Percentiles rank a stretch among this genome's conserved stretches.
Conservation (phyloP, 2,329 filamentous ascomycete species). For the Colletotrichum nymphaeae region DNA sequence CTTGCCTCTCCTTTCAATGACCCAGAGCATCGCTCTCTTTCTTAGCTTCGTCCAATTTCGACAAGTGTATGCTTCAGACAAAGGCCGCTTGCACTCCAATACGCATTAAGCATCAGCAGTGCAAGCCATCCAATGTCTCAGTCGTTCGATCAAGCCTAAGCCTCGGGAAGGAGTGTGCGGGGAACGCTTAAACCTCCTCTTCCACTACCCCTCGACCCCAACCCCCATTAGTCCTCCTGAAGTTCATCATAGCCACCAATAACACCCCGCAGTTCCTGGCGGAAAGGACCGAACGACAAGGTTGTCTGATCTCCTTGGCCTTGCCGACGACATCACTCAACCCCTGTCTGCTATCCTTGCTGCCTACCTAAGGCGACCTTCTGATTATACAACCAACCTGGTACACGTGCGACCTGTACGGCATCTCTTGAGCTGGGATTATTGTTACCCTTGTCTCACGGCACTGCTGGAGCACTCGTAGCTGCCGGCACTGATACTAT, state of each 20-base stretch:
- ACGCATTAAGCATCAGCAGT: constrained; percentile 4
- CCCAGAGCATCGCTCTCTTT: too few species aligned
- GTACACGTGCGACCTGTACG: constrained; percentile 8
- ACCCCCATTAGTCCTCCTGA: neutral
- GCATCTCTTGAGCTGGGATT: constrained; percentile 5
- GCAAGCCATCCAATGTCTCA: constrained; percentile 13
- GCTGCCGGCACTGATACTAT: neutral
- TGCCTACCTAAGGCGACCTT: neutral
- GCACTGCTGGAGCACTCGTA: neutral
- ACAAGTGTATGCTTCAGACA: neutral
- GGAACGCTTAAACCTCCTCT: constrained; percentile 17
- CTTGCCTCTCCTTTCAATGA: neutral
- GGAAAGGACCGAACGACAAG: constrained; percentile 30
- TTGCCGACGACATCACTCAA: constrained; percentile 27
- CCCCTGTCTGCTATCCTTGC: constrained; percentile 19
- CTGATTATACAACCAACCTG: neutral
- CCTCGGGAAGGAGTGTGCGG: constrained; percentile 27
- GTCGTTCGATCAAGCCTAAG: constrained; percentile 26
- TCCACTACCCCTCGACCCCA: constrained; percentile 13
- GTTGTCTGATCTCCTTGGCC: constrained; percentile 31
- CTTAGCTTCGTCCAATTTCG: neutral
- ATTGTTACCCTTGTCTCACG: neutral
- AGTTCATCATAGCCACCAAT: constrained; percentile 20
- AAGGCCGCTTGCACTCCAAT: neutral
- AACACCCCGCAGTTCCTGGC: constrained; percentile 17